Evolutionary conservation across 2,329 filamentous ascomycete species (phyloP).

Genomic region (Drechslerella stenobrocha): DNA sequence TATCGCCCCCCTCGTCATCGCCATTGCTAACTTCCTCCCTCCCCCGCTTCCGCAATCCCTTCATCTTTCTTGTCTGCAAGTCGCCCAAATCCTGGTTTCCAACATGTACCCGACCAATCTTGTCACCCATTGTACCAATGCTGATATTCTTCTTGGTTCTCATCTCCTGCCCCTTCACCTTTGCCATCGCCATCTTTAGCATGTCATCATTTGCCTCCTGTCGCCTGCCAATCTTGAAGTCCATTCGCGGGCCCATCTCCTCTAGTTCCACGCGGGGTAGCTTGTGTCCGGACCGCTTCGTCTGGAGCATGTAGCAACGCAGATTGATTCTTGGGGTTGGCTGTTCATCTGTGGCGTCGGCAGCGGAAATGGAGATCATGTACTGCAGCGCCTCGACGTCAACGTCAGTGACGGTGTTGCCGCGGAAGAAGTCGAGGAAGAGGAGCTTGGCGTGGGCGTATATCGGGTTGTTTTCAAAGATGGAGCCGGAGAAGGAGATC

Average conservation of each 20-base stretch:
- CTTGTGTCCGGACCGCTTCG: conserved; percentile 81
- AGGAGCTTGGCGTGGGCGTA: conserved; percentile 86
- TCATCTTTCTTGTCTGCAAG: conserved; percentile 98
- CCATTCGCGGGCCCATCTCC: conserved; percentile 91
- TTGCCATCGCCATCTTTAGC: conserved; percentile 89
- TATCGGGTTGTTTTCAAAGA: conserved; percentile 75
- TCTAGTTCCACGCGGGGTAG: conserved; percentile 89
- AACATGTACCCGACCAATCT: conserved; percentile 89
- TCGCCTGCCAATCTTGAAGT: conserved; percentile 81
- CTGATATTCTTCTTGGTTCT: conserved; percentile 92
- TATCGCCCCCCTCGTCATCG: conserved; percentile 59
- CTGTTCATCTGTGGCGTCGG: conserved; percentile 63
- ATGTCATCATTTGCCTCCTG: conserved; percentile 75
- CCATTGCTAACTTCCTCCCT: conserved; percentile 64
- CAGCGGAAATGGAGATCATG: conserved; percentile 77
- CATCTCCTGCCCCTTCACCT: conserved; percentile 69
- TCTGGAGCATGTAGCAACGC: conserved; percentile 81
- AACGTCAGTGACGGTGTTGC: conserved; percentile 75
- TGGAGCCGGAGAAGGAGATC: conserved; percentile 84
- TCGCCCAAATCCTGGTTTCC: conserved; percentile 84
- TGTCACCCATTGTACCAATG: conserved; percentile 90
- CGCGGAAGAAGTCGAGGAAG: conserved; percentile 87
- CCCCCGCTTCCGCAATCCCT: conserved; percentile 85
- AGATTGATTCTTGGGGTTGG: conserved; percentile 50
- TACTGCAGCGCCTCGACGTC: conserved; percentile 96